Evolutionary conservation across 176 grass and related monocot genomes (phyloP).

Genomic region (Phyllostachys edulis): DNA sequence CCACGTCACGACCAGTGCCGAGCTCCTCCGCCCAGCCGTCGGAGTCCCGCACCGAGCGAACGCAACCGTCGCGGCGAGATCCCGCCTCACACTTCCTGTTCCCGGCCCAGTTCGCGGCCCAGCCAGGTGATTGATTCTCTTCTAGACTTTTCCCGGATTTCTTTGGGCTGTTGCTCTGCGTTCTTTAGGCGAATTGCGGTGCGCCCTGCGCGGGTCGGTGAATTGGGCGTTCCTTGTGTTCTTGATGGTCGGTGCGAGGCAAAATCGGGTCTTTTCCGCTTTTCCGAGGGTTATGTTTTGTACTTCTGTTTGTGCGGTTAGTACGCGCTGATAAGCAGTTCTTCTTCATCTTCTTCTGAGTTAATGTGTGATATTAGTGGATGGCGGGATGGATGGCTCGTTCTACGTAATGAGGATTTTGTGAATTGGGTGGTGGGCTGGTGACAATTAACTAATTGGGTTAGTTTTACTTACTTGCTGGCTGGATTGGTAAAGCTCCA

Average conservation of each 20-base stretch:
- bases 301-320: neutral
- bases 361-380: neutral
- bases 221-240: neutral
- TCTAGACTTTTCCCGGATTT: neutral
- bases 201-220: neutral
- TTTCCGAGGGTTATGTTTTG: neutral
- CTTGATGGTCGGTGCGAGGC: neutral
- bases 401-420: neutral
- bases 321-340: neutral
- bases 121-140: slow-evolving; percentile 41
- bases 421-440: neutral
- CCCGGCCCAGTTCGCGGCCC: neutral
- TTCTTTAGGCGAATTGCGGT: slow-evolving; percentile 26
- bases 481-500: neutral
- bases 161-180: neutral
- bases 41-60: neutral
- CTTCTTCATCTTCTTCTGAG: neutral
- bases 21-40: neutral
- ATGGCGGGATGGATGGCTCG: neutral
- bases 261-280: slow-evolving; percentile 5
- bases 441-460: neutral
- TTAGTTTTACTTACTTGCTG: neutral
- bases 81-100: neutral
- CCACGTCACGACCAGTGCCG: neutral
- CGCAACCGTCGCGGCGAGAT: neutral